phyloP scores from a whole-genome alignment of 345 rosid genomes.

The Eucalyptus marginata region DNA sequence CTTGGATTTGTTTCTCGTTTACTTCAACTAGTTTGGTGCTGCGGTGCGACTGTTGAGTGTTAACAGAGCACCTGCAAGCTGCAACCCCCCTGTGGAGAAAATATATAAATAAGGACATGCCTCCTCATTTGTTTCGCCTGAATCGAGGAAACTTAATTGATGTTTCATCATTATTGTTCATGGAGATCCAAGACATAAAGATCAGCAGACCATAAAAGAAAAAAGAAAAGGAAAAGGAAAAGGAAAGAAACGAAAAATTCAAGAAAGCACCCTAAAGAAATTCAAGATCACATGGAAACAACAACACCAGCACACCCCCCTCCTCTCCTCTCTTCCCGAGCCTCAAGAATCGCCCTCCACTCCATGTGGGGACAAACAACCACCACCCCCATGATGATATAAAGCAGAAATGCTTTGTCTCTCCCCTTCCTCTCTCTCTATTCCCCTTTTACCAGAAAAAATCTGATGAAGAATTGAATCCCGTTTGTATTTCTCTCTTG shows the following conservation, averaged over 20 bases:
- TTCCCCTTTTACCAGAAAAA: background rate
- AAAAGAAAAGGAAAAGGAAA: background rate
- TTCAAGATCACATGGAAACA: background rate
- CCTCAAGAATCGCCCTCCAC: background rate
- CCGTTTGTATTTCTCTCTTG: background rate
- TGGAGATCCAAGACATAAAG: constrained; percentile 20
- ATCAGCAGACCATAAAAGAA: background rate
- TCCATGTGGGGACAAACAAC: constrained; percentile 7
- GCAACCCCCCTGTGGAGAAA: background rate
- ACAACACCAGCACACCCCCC: background rate
- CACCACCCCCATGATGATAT: background rate
- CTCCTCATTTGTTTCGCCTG: background rate
- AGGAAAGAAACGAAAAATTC: background rate
- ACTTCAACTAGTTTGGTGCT: background rate
- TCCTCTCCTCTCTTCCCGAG: background rate
- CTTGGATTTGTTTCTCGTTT: background rate
- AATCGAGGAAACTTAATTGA: constrained; percentile 25
- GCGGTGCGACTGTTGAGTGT: background rate
- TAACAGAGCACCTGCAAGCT: background rate
- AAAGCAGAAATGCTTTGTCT: constrained; percentile 6
- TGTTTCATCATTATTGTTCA: constrained; percentile 3
- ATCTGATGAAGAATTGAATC: background rate
- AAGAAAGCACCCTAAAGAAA: background rate
- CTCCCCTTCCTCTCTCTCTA: background rate
- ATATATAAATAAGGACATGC: background rate